Evolutionary conservation across 1,139 yeast genomes (phyloP), one percentile per base, ranked within the genome.

Genomic region (Debaryomyces nepalensis): DNA sequence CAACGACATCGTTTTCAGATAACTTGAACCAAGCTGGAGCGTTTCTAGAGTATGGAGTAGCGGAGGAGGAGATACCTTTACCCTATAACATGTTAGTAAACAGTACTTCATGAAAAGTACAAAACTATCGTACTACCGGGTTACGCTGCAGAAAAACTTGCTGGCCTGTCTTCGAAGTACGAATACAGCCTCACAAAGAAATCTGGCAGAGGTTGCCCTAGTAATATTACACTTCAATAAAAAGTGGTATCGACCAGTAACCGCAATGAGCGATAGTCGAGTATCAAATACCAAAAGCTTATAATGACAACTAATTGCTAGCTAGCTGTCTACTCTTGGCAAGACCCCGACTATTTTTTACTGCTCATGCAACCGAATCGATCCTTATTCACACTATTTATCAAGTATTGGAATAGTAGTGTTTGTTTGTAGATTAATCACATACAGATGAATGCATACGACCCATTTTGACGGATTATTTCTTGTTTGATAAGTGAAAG

Each of bases 1-100:
- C 99, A 76, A 91, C 90, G 66, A 93, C 95, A 61, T 90, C 88
- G 61, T 90, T 97, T 63, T 96, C 75, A 52, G 97, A 81, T 66
- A 89, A 85, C 85, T 93, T 93, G 95, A 91, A 91, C 99, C 99
- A 93, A 73, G 97, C 81, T 74, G 99, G 99, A 73, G 96, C 83
- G 77, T 86, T 84, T 82, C 99, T 93, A 66, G 98, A 91, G 85
- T 93, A 93, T 76, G 99, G 99, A 77, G 91, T 81, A 71, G 99
- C 97, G 73, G 99, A 90, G 68, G 97, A 84, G 68, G 98, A 88
- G 72, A 95, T 95, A 80, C 99, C 99, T 81, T 95, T 95, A 79
- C 99, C 99, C 95, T 86, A 63, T 57, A 51, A 47, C 39, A 33
- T 52, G 73, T 69, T 68, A 69, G 74, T 68, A 66, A 33, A 24